These are phyloP conservation scores for Agapanthus africanus DNA, from an alignment of 106 monocot genomes.

Conservation along the genomic window DNA sequence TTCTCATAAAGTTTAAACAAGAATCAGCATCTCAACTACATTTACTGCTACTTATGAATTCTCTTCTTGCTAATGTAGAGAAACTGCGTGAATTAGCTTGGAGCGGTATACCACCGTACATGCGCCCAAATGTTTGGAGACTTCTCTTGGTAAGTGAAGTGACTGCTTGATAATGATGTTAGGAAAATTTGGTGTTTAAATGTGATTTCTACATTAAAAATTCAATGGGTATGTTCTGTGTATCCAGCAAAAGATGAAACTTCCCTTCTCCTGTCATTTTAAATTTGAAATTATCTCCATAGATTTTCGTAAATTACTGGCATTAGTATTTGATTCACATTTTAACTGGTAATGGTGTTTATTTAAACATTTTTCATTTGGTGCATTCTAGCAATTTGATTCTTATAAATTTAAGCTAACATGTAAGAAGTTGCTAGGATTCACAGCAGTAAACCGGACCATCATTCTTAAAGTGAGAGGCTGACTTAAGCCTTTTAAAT, in stretches of 20 bases:
- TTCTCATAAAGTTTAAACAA: not conserved
- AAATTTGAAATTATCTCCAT: not conserved
- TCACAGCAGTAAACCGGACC: not conserved
- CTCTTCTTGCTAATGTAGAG: slow-evolving; percentile 38
- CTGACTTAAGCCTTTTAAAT: not conserved
- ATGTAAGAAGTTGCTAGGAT: not conserved
- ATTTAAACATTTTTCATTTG: not conserved
- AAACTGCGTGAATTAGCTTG: slow-evolving; percentile 88
- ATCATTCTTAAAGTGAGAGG: not conserved
- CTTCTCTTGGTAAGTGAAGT: slow-evolving; percentile 66
- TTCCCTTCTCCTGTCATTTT: not conserved
- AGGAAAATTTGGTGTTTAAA: not conserved
- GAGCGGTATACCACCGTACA: slow-evolving; percentile 92
- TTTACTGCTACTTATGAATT: not conserved
- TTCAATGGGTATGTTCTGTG: not conserved
- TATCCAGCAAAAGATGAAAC: not conserved
- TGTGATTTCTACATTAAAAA: not conserved
- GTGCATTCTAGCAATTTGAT: not conserved
- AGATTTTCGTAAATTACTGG: not conserved
- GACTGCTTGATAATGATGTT: slow-evolving; percentile 4
- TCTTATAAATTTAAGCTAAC: not conserved
- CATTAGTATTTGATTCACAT: not conserved
- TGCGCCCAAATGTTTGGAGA: slow-evolving; percentile 95
- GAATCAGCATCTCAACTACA: not conserved
- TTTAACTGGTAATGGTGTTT: not conserved